Conservation (phyloP, 2,329 filamentous ascomycete genomes). For the Alternaria atra region DNA sequence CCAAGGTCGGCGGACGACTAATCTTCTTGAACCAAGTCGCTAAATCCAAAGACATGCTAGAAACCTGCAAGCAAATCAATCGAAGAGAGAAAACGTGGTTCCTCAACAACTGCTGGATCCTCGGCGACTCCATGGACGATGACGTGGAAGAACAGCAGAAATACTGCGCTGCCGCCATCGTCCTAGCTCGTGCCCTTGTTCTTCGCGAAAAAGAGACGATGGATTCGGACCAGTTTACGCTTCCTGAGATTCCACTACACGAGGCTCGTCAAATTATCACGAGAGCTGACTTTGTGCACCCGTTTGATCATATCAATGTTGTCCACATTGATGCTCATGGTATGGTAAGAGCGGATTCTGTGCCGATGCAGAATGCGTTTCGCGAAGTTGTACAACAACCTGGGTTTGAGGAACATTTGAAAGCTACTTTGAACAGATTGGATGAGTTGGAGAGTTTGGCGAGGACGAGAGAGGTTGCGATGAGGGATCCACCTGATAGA, state of each 20-base stretch:
- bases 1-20: conserved; percentile 86
- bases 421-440: conserved; percentile 84
- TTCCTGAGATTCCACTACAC: conserved; percentile 71
- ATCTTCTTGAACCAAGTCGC: conserved; percentile 89
- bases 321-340: conserved; percentile 91
- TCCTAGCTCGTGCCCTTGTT: conserved; percentile 87
- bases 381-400: conserved; percentile 77
- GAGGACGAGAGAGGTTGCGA: conserved; percentile 87
- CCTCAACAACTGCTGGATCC: conserved; percentile 78
- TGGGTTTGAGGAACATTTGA: conserved; percentile 83
- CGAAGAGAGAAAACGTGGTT: conserved; percentile 79
- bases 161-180: conserved; percentile 92
- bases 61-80: conserved; percentile 76
- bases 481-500: conserved; percentile 71
- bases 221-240: conserved; percentile 70
- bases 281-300: conserved; percentile 87
- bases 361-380: conserved; percentile 95
- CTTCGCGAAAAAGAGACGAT: conserved; percentile 71
- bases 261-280: conserved; percentile 80
- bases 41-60: conserved; percentile 81
- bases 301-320: conserved; percentile 90
- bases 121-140: conserved; percentile 83
- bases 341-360: conserved; percentile 88
- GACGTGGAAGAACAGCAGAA: conserved; percentile 99
- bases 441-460: conserved; percentile 90